Evolutionary conservation across 352 stramenopile species (phyloP), one percentile per base, ranked within the genome.

Genomic region (Globisporangium rhizosaccharum): DNA sequence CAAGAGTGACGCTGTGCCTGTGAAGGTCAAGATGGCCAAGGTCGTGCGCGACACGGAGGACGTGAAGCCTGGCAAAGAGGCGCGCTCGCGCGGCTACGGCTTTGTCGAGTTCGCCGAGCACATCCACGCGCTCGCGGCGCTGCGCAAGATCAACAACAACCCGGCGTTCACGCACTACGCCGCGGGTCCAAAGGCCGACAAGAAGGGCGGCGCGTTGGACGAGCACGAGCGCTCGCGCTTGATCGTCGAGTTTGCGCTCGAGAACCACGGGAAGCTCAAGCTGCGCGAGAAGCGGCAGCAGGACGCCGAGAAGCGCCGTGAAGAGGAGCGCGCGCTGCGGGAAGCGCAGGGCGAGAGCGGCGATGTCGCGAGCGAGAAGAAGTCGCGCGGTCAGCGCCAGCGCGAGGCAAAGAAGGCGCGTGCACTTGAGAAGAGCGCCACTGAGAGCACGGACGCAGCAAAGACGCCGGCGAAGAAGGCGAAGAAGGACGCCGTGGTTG

Each of bases 61-160:
- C 18, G 71, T 72, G 28, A 87, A 88, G 63, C 60, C 76, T 14
- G 78, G 74, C 20, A 86, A 89, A 66, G 76, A 81, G 36, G 52
- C 74, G 17, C 67, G 70, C 18, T 93, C 84, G 30, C 74, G 82
- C 25, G 82, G 84, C 26, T 93, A 87, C 59, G 97, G 85, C 15
- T 99, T 99, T 80, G 94, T 98, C n/a, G 96, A 99, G 74, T 99
- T 99, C 68, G 82, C 80, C 12, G 77, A 98, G 70, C 97, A 99
- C 75, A 77, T 89, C 41, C 93, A 98, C 76, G 96, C 97, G 15
- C 75, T 99, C 33, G 93, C 95, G n/a, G 96, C 92, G 54, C 75
- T 99, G 42, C 87, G 97, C 25, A 73, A 96, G 55, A 68, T 99
- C 41, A 99, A 99, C 74, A 99, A 99, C 75, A 99, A 99, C 74